phyloP scores from a whole-genome alignment of 805 yeast genomes.

The Torulaspora indica region DNA sequence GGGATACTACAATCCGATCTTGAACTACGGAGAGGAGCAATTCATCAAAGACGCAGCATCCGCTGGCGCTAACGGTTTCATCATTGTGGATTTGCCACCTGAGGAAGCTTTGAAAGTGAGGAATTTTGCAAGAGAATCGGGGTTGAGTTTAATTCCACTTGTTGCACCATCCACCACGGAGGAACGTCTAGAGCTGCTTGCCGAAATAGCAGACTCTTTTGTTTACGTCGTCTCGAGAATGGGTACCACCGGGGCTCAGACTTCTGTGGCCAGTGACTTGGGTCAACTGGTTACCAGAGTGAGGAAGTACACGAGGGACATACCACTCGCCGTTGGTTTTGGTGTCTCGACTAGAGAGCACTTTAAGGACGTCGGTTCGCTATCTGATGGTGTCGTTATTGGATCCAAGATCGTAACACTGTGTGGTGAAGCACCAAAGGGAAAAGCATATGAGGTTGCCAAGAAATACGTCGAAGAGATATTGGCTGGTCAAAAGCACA shows the following conservation, averaged over 20 bases:
- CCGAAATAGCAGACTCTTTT: constrained; percentile 88
- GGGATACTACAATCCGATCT: constrained; percentile 97
- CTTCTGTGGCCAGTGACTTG: constrained; percentile 58
- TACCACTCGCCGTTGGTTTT: constrained; percentile 91
- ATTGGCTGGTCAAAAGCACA: constrained; percentile 51
- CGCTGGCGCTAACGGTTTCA: constrained; percentile 94
- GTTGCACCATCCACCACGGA: constrained; percentile 97
- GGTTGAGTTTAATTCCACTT: constrained; percentile 81
- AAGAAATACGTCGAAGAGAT: constrained; percentile 64
- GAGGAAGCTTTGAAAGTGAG: constrained; percentile 93
- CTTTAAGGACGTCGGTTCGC: constrained; percentile 67
- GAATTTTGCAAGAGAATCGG: constrained; percentile 58
- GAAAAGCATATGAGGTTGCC: constrained; percentile 58
- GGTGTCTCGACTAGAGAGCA: constrained; percentile 96
- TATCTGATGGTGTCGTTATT: constrained; percentile 94
- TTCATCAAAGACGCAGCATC: constrained; percentile 70
- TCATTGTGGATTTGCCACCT: constrained; percentile 94
- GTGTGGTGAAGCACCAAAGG: constrained; percentile 59
- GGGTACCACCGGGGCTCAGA: constrained; percentile 93
- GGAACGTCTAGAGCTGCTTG: constrained; percentile 71
- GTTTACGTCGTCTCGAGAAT: constrained; percentile 94
- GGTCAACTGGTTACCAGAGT: constrained; percentile 69
- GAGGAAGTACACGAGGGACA: constrained; percentile 65
- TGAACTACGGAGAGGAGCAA: constrained; percentile 82
- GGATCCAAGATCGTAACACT: constrained; percentile 80